phyloP scores from a whole-genome alignment of 176 grass and related monocot genomes.

The Cymbopogon citratus region DNA sequence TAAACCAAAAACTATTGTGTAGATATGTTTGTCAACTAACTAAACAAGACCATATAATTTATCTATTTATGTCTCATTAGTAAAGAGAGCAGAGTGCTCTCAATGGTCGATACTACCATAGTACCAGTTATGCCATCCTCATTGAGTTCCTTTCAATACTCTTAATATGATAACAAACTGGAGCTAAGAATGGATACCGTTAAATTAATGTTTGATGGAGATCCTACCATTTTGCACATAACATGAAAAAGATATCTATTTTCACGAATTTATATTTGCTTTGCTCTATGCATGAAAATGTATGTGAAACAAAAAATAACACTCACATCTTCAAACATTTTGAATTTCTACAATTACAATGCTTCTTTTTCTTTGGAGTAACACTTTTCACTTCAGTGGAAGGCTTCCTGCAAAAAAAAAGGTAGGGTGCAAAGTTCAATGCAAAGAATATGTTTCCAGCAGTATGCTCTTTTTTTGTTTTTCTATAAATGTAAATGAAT shows the following conservation, averaged over 20 bases:
- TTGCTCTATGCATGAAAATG: neutral
- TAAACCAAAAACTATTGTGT: neutral
- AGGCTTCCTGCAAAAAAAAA: conserved; percentile 33
- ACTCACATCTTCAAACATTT: conserved; percentile 76
- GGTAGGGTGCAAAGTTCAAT: conserved; percentile 15
- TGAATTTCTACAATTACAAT: conserved; percentile 72
- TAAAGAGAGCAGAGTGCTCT: neutral
- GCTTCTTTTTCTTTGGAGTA: conserved; percentile 56
- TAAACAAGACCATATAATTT: neutral
- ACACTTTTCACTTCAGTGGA: conserved; percentile 44
- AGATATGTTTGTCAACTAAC: neutral
- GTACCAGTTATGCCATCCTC: neutral
- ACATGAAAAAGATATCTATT: conserved; percentile 11
- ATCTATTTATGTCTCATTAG: neutral
- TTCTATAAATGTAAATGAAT: conserved; percentile 10
- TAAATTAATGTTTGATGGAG: neutral
- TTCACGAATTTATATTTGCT: neutral
- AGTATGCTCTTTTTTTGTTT: neutral
- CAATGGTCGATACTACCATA: neutral
- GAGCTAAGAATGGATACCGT: neutral
- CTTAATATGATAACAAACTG: conserved; percentile 8
- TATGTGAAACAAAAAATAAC: neutral
- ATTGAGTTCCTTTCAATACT: conserved; percentile 6
- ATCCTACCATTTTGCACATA: neutral
- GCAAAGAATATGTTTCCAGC: neutral